phyloP scores from a whole-genome alignment of 2,329 filamentous ascomycete genomes.

The Fusarium subtropicale region DNA sequence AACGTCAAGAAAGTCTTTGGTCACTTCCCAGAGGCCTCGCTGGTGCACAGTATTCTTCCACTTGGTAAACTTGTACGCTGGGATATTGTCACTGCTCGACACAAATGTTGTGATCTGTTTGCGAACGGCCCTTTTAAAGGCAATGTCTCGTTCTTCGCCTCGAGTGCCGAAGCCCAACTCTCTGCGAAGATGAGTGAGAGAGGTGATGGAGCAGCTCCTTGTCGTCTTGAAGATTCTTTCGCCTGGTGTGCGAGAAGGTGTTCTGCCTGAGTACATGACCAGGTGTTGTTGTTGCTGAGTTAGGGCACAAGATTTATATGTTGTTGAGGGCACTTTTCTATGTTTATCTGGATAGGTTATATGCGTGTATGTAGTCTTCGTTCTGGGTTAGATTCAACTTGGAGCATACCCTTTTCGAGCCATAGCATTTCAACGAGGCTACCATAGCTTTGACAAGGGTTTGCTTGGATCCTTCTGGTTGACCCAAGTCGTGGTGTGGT shows the following conservation, averaged over 20 bases:
- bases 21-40: conserved; percentile 33
- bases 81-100: conserved; percentile 1
- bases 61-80: conserved; percentile 9
- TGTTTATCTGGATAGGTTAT: background rate
- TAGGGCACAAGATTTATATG: background rate
- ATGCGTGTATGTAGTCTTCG: background rate
- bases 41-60: conserved; percentile 34
- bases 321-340: background rate
- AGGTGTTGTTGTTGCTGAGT: background rate
- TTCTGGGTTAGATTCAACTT: background rate
- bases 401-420: background rate
- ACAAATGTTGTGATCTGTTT: conserved; percentile 15
- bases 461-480: background rate
- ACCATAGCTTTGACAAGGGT: background rate
- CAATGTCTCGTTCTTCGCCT: conserved; percentile 19
- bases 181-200: conserved; percentile 31
- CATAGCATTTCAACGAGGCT: background rate
- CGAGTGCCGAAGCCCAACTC: conserved; percentile 34
- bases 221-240: conserved; percentile 16
- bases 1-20: conserved; percentile 26
- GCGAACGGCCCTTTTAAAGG: conserved; percentile 30
- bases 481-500: background rate
- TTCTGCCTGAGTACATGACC: conserved; percentile 7
- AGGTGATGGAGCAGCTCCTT: conserved; percentile 20
- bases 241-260: background rate